Evolutionary conservation across 2,329 filamentous ascomycete genomes (phyloP), one percentile per base, ranked within the genome.

Genomic region (Hymenoscyphus repandus): DNA sequence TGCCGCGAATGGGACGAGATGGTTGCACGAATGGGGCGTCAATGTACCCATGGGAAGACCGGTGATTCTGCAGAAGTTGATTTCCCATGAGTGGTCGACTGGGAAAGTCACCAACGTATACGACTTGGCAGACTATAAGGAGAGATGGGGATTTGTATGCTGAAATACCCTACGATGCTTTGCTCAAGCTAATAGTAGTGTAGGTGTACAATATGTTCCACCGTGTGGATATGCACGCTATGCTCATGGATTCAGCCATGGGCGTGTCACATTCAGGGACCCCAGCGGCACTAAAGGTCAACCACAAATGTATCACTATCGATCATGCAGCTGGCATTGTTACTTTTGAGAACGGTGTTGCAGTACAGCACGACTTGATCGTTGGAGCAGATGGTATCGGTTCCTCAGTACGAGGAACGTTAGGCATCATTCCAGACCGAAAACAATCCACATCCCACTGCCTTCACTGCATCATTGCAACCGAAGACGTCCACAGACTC

Each of bases 31-130:
- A 64, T 88, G 84, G 84, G 71, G 71, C 0, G 80, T 87, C 1
- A 79, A 87, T 59, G 71, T 87, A 1, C 69, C 69, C 12, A 80
- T 80, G 60, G 84, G 83, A 7, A 78, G 85, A 51, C 82, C 82
- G 0, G 83, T 88, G 1, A 70, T 86, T 1, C 68, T 88, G 44
- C 74, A 74, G 66, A 82, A 82, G 60, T 73, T 88, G 47, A 86
- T 88, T 69, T 85, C 82, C 64, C 76, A 79, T 3, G 82, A 87
- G 66, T 88, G 83, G 83, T 76, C 78, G 63, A 86, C 82, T 1
- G 84, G 84, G 0, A 78, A 86, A 66, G 76, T 79, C 0, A 74
- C 82, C 20, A 85, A 77, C 57, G 78, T 83, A 0, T 86, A 84
- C 58, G 75, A 79, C 58, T 66, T 88, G 15, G 74, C 69, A 10